Evolutionary conservation across 2,329 filamentous ascomycete species (phyloP), one percentile per base, ranked within the genome.

Genomic region (Rugonectria rugulosa): DNA sequence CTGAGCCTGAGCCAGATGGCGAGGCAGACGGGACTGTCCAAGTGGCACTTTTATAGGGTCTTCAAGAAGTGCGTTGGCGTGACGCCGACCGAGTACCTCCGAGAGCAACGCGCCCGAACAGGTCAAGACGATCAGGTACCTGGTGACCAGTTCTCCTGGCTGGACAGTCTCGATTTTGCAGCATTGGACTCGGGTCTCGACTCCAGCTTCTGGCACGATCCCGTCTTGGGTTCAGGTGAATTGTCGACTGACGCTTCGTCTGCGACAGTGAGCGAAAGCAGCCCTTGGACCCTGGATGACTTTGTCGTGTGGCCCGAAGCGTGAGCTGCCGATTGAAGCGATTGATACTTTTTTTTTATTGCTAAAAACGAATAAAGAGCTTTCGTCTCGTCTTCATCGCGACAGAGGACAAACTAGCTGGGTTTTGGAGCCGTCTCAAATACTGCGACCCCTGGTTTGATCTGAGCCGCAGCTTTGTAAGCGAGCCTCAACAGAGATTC

Each of bases 11-110:
- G 78, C 26, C 72, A 77, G 19, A 72, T 87, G 66, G 83, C 83
- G 7, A 73, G 68, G 37, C 74, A 76, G 63, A 80, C 79, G 5
- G 79, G 80, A 0, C 68, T 86, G 31, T 84, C 82, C 9, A 81
- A 82, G 47, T 80, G 83, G 70, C 83, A 87, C 64, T 83, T 87
- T 45, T 81, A 85, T 62, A 78, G 83, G 20, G 76, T 83, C 5
- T 87, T 87, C 65, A 86, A 84, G 69, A 79, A 78, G 64, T 77
- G 76, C 37, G 78, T 77, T 14, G 82, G 83, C 7, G 53, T 79
- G 36, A 85, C 83, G 37, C 75, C 75, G 11, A 62, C 58, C 7
- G 72, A 72, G 60, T 77, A 71, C 44, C 42, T 73, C 44, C 61
- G 65, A 32, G 40, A 57, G 36, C 60, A 67, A 44, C 62, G 57